Percentiles rank a stretch among this genome's conserved stretches.
Conservation (phyloP, 2,329 filamentous ascomycete species). For the Verticillium dahliae region DNA sequence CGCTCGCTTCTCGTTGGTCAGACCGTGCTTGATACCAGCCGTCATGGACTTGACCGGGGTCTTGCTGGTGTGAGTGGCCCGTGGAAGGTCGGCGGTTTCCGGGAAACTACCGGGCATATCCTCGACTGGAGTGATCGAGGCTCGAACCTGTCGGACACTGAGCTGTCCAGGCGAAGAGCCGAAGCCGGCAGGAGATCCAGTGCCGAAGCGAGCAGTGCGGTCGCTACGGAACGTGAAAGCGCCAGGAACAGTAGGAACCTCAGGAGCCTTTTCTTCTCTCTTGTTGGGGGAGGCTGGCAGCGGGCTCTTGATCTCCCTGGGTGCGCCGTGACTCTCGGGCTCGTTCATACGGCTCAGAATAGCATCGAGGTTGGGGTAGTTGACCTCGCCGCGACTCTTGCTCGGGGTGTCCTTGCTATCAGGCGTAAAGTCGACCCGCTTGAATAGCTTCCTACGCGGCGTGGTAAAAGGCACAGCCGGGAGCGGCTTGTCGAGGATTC, state of each 20-base stretch:
- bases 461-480: slow-evolving; percentile 52
- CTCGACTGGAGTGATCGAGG: slow-evolving; percentile 35
- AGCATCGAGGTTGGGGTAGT: slow-evolving; percentile 24
- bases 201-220: slow-evolving; percentile 54
- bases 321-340: background rate
- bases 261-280: slow-evolving; percentile 14
- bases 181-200: slow-evolving; percentile 43
- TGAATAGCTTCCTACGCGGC: slow-evolving; percentile 59
- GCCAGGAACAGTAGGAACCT: slow-evolving; percentile 39
- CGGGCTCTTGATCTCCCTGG: slow-evolving; percentile 2
- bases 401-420: slow-evolving; percentile 47
- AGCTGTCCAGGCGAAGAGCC: slow-evolving; percentile 23
- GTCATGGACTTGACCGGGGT: slow-evolving; percentile 28
- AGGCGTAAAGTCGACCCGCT: slow-evolving; percentile 76
- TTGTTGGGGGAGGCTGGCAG: slow-evolving; percentile 8
- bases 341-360: slow-evolving; percentile 13
- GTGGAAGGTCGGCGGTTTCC: background rate
- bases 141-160: slow-evolving; percentile 53
- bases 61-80: slow-evolving; percentile 1
- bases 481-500: slow-evolving; percentile 43
- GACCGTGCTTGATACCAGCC: slow-evolving; percentile 50
- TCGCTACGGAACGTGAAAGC: slow-evolving; percentile 62
- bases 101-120: slow-evolving; percentile 54
- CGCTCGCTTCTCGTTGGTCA: slow-evolving; percentile 58
- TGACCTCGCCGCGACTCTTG: slow-evolving; percentile 24